Percentiles rank a stretch among this genome's conserved stretches.
Evolutionary conservation across 2,329 filamentous ascomycete species (phyloP).

Genomic region (Pseudopithomyces maydicus): DNA sequence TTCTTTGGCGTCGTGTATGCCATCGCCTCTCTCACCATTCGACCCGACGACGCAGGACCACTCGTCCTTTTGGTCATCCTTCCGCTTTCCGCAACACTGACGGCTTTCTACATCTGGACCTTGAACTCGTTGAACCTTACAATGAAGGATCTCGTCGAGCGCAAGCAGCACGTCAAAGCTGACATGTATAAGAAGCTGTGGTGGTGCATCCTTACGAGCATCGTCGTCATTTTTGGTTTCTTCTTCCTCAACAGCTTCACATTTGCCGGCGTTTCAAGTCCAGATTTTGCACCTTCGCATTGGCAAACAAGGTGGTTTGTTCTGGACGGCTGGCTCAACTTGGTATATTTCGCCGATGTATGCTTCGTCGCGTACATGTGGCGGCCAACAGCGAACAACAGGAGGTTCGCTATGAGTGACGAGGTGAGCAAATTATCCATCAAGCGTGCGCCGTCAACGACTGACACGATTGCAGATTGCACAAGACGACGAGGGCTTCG

Average conservation of each 20-base stretch:
- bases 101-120: conserved; percentile 98
- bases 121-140: conserved; percentile 93
- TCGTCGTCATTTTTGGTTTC: conserved; percentile 95
- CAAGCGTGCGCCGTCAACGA: neutral
- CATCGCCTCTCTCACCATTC: conserved; percentile 84
- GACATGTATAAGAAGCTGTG: conserved; percentile 98
- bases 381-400: conserved; percentile 95
- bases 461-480: conserved; percentile 67
- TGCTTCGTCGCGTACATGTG: conserved; percentile 93
- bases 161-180: conserved; percentile 92
- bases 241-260: conserved; percentile 98
- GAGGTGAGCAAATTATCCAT: conserved; percentile 61
- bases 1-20: conserved; percentile 94
- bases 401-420: conserved; percentile 97
- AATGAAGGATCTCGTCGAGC: conserved; percentile 92
- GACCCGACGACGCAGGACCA: conserved; percentile 85
- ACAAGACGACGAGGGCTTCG: conserved; percentile 97
- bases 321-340: conserved; percentile 93
- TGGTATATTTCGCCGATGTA: conserved; percentile 94
- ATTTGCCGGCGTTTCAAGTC: conserved; percentile 82
- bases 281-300: conserved; percentile 91
- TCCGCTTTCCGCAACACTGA: conserved; percentile 87
- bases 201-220: conserved; percentile 94
- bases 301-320: conserved; percentile 99
- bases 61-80: conserved; percentile 92